These are phyloP conservation scores for Tulasnella sp. DNA, from an alignment of 768 basidiomycete species.

Conservation along the genomic window DNA sequence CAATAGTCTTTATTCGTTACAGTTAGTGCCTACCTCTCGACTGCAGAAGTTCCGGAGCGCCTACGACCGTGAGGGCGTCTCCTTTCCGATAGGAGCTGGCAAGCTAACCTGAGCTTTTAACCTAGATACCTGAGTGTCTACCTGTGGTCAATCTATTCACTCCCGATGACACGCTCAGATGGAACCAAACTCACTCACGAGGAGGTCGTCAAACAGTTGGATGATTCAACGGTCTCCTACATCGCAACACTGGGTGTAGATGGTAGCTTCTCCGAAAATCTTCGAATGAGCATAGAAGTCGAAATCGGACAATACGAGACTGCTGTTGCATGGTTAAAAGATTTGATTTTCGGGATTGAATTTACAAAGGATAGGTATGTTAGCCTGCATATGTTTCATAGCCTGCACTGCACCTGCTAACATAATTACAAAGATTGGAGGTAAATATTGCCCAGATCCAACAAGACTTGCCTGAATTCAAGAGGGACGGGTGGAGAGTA, in stretches of 20 bases:
- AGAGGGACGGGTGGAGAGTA: slow-evolving; percentile 77
- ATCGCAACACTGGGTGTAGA: slow-evolving; percentile 54
- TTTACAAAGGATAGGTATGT: slow-evolving; percentile 68
- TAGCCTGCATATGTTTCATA: too few relatives aligned
- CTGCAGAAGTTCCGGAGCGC: slow-evolving; percentile 53
- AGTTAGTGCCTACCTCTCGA: slow-evolving; percentile 64
- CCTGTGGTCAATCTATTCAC: slow-evolving; percentile 71
- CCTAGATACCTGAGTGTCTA: slow-evolving; percentile 65
- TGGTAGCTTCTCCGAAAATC: slow-evolving; percentile 54
- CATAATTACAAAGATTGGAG: slow-evolving; percentile 46
- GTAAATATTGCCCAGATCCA: slow-evolving; percentile 78
- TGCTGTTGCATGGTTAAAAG: slow-evolving; percentile 75
- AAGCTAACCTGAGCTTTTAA: too few relatives aligned
- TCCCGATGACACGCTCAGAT: slow-evolving; percentile 57
- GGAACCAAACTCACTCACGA: slow-evolving; percentile 71
- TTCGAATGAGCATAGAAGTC: slow-evolving; percentile 72
- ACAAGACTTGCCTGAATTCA: slow-evolving; percentile 80
- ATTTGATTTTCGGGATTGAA: slow-evolving; percentile 58
- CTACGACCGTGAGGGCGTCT: slow-evolving; percentile 55
- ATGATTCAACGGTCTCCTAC: slow-evolving; percentile 84
- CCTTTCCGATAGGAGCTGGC: too few relatives aligned
- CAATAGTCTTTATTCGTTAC: slow-evolving; percentile 82
- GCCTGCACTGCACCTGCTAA: too few relatives aligned
- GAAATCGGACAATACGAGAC: slow-evolving; percentile 65
- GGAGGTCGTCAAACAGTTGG: slow-evolving; percentile 79